A percentile compares a stretch with the other conserved stretches of the same genome.
These are phyloP conservation scores for Sporothrix phasma DNA, from an alignment of 2,329 filamentous ascomycete species.

Conservation along the genomic window DNA sequence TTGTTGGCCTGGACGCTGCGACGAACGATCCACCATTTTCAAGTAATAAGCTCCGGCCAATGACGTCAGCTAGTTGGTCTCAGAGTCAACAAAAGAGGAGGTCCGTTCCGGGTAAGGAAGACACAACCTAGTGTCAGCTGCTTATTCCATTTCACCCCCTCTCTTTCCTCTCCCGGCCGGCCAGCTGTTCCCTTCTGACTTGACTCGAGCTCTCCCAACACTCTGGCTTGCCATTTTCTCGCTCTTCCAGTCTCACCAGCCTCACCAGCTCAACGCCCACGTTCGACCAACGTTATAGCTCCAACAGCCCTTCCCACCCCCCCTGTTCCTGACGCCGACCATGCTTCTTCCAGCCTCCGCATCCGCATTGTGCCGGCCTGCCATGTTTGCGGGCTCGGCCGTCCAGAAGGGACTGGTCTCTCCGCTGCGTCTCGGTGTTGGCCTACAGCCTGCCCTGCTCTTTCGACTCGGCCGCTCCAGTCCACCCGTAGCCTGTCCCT, in stretches of 20 bases:
- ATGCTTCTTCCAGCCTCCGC: background rate
- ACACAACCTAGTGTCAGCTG: background rate
- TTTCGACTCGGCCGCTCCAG: background rate
- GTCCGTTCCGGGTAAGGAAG: slow-evolving; percentile 1
- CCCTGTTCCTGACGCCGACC: background rate
- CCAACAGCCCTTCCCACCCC: background rate
- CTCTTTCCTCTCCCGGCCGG: background rate
- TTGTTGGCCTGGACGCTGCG: background rate
- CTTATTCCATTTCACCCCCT: slow-evolving; percentile 7
- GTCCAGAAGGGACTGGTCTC: background rate
- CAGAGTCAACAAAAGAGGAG: slow-evolving; percentile 5
- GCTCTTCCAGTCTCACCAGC: background rate
- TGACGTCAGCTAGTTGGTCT: slow-evolving; percentile 10
- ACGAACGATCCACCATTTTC: background rate
- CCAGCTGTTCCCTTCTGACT: background rate
- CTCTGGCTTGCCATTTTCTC: background rate
- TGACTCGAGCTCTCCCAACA: background rate
- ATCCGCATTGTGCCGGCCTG: background rate
- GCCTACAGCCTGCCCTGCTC: background rate
- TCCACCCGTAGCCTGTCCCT: background rate
- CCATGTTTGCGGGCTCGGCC: background rate
- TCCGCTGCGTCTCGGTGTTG: slow-evolving; percentile 1
- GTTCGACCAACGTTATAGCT: background rate
- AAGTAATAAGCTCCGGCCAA: background rate
- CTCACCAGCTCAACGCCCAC: background rate